Evolutionary conservation across 306 rosid genomes (phyloP).

Genomic region (Vachellia pachyceras): DNA sequence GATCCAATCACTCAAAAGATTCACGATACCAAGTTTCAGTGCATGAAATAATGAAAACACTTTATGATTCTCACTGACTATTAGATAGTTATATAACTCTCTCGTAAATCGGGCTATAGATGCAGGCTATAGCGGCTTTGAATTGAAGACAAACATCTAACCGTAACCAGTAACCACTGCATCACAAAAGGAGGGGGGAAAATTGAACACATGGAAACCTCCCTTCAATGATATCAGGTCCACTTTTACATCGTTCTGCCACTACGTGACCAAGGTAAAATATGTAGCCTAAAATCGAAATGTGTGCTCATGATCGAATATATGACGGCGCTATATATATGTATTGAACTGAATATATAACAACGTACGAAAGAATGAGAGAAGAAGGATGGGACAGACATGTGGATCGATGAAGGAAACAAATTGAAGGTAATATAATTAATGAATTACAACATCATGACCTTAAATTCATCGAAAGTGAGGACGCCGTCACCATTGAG

Average conservation of each 20-base stretch:
- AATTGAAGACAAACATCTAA: no score
- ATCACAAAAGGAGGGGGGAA: neutral
- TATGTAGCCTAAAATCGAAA: no score
- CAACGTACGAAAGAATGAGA: neutral
- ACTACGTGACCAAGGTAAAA: neutral
- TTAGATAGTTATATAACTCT: no score
- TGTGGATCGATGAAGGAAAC: neutral
- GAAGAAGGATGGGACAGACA: neutral
- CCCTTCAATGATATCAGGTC: neutral
- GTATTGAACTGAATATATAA: no score
- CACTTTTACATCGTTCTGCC: neutral
- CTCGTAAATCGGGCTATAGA: no score
- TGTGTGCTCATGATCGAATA: no score
- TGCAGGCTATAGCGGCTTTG: no score
- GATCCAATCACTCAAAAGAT: no score
- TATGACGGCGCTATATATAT: no score
- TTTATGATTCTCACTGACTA: no score
- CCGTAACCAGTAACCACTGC: neutral
- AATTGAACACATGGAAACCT: neutral
- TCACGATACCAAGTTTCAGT: no score
- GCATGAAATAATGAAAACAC: no score
- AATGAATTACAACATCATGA: conserved; percentile 74
- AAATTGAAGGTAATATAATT: neutral
- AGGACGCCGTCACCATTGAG: conserved; percentile 85
- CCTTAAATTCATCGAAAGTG: conserved; percentile 77